Base-by-base conservation (phyloP, 805 yeast genomes). In the Saccharomycopsis fibuligera region DNA sequence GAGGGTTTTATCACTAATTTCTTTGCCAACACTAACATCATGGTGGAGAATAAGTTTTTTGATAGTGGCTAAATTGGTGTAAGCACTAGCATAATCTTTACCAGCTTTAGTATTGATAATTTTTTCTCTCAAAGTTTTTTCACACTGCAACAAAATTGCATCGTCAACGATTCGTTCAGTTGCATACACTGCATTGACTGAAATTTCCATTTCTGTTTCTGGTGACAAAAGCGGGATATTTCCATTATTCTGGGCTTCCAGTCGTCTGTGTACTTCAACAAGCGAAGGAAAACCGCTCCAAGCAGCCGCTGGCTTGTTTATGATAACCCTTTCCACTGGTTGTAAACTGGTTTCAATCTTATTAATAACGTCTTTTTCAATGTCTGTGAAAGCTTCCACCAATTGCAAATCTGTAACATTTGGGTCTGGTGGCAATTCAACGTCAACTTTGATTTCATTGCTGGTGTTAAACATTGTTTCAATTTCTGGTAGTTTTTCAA, bases 291-390 rank as follows among this genome's bases (percentile, higher is more conserved):
- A 24, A 24, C 41, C 23, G 25, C 10, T n/a, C 25, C 41, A 2
- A 16, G 5, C 6, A 16, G 16, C 14, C 23, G 25, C 23, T 38
- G 21, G 17, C 23, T 41, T 29, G 14, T 41, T n/a, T 25, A 19
- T 41, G 30, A 4, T 3, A 10, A 16, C 6, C 35, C 24, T 8
- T 42, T 42, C 12, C 4, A 33, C 14, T 12, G n/a, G 10, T 29
- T 3, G 9, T 21, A 33, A 27, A 19, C 22, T 22, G 3, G 24
- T 33, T 5, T 41, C 46, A 17, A 41, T 21, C 1, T 24, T 16
- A 6, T 31, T 27, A 36, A 41, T 41, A 12, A 41, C 42, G 21
- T 41, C 36, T 6, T 14, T 27, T 22, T 41, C 45, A 35, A 41
- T 25, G 2, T 36, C 36, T 4, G 24, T 10, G 12, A 25, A 47